Evolutionary conservation across 2,329 filamentous ascomycete species (phyloP), one percentile per base, ranked within the genome.

Genomic region (Alternaria longipes): DNA sequence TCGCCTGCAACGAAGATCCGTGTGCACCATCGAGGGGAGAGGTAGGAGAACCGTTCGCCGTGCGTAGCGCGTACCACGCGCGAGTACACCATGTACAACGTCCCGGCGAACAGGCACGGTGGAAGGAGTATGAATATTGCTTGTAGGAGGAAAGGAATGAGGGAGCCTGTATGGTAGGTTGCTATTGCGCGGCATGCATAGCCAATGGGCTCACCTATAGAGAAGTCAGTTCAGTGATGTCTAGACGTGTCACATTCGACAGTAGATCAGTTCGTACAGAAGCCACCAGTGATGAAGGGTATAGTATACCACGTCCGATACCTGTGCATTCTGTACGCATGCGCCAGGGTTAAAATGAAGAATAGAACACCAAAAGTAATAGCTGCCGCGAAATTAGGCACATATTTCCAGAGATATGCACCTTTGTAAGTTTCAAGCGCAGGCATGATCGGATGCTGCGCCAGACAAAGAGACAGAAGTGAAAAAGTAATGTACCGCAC

Each of bases 1-100:
- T 88, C 86, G 36, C 84, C 83, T 5, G 67, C 28, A 6, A 88
- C 84, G 63, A 88, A 88, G 34, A 83, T 76, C 38, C 80, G 82
- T 1, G 85, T 87, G 11, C 86, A 69, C 79, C 81, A 82, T 14
- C 60, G 75, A 1, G 76, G 71, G 3, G 72, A 65, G 52, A 86
- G 76, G 18, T 83, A 44, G 0, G 82, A 80, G 65, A 79, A 74
- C 0, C 71, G 49, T 18, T 79, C 74, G 5, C 77, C 81, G 18
- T 80, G 69, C 1, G 81, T 68, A 42, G 74, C 69, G 30, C 53
- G 59, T 3, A 82, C 76, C 28, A 81, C 60, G 45, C 80, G 75
- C 6, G 74, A 71, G 24, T 81, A 76, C 0, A 76, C 74, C 79
- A 82, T 82, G 74, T 83, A 82, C 34, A 83, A 67, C 2, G 78